Evolutionary conservation across 176 grass and related monocot species (phyloP).

Genomic region (Stipa capillata): DNA sequence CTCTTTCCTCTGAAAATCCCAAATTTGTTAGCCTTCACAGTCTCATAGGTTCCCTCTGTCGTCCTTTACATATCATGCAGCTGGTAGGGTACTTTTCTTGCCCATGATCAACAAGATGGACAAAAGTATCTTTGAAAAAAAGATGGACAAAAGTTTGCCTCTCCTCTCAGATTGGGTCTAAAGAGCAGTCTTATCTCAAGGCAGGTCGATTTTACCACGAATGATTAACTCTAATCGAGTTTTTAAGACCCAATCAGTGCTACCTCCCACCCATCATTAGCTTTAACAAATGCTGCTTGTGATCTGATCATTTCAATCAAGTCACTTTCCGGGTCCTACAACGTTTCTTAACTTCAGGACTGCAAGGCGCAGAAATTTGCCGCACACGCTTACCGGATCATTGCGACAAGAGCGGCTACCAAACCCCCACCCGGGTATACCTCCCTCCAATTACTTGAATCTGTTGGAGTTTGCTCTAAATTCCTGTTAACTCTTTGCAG

Average conservation of each 20-base stretch:
- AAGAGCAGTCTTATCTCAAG: neutral
- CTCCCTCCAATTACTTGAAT: no score
- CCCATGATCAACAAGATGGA: neutral
- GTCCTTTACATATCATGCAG: neutral
- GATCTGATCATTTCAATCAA: neutral
- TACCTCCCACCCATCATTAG: neutral
- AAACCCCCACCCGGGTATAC: neutral
- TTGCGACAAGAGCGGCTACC: neutral
- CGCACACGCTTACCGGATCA: neutral
- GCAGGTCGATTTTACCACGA: neutral
- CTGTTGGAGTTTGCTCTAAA: no score
- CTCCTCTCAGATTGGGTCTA: no score
- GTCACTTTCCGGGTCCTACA: neutral
- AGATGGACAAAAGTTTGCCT: no score
- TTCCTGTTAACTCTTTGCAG: no score
- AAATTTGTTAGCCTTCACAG: neutral
- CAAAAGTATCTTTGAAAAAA: neutral
- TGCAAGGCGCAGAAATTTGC: neutral
- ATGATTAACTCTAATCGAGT: neutral
- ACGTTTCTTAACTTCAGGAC: neutral
- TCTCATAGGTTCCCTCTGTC: neutral
- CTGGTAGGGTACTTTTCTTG: constrained; percentile 12
- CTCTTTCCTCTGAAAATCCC: neutral
- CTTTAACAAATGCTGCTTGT: neutral
- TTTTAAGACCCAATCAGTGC: neutral